Evolutionary conservation across 1,284 basidiomycete species (phyloP), one percentile per base, ranked within the genome.

Genomic region (Apiotrichum sp.): DNA sequence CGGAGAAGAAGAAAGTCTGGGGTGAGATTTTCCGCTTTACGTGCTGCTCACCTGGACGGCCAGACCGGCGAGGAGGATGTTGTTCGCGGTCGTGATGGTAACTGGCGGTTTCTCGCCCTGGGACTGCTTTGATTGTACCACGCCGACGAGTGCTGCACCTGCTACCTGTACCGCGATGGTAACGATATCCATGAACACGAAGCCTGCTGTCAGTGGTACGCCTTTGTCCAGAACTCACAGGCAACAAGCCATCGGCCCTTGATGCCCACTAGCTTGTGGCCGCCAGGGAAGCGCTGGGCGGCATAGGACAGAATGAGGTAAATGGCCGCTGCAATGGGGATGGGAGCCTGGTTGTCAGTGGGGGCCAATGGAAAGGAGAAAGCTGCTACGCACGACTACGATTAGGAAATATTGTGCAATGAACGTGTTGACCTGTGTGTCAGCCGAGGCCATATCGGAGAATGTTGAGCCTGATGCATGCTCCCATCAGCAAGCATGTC

Each of bases 61-160:
- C 3, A 79, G 65, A 59, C 78, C 78, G 1, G 74, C 74, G 3
- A 75, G 56, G 1, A 78, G 65, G 50, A 79, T 78, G 58, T 78
- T 62, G 55, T 75, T 76, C 1, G 78, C 77, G 7, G 71, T 61
- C 34, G 71, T 61, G 0, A 70, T 67, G 0, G 66, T 65, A 14
- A 78, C 57, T 6, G 62, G 61, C 3, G 67, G 62, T 1, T 32
- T 13, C 38, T 69, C 55, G 10, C 70, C 65, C 10, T 55, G 41
- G 0, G 65, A 65, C 41, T 50, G 38, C 1, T 63, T 62, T 11
- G 69, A 71, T 55, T 78, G 72, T 7, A 75, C 69, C 1, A 73
- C 67, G 14, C 78, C 78, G 50, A 79, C 72, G n/a, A 79, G 59
- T 7, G 77, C 75, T 0, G 78, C 77, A 7, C 78, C 78, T 14